These are phyloP conservation scores for Tephrocybe rancida DNA, from an alignment of 768 basidiomycete species.

Conservation along the genomic window DNA sequence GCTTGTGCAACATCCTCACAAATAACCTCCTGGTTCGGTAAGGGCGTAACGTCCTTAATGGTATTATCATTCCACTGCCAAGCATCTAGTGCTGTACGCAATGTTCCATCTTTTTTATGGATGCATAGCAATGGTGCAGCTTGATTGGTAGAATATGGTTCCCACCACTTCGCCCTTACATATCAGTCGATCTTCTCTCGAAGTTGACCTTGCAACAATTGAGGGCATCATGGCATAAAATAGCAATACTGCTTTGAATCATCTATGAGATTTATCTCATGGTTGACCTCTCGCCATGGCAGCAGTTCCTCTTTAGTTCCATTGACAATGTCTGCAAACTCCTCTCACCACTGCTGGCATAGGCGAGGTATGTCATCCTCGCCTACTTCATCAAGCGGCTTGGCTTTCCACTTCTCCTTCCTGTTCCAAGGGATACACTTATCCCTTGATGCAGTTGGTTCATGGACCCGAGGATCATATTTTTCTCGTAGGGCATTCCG, in stretches of 20 bases:
- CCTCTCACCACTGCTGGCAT: constrained; percentile 20
- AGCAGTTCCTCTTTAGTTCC: constrained; percentile 27
- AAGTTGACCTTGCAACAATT: constrained; percentile 29
- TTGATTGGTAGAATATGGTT: constrained; percentile 17
- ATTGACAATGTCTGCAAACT: constrained; percentile 23
- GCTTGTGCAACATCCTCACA: background rate
- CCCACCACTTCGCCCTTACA: constrained; percentile 36
- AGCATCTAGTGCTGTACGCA: background rate
- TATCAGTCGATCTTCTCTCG: constrained; percentile 36
- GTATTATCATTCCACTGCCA: constrained; percentile 1
- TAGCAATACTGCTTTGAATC: constrained; percentile 18
- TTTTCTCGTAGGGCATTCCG: no score
- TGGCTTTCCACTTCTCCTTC: no score
- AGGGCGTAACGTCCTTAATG: background rate
- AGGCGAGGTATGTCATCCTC: constrained; percentile 17
- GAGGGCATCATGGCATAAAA: constrained; percentile 28
- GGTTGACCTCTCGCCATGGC: constrained; percentile 37
- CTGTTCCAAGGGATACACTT: no score
- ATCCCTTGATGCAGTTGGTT: no score
- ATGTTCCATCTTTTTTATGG: constrained; percentile 24
- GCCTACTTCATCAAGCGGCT: no score
- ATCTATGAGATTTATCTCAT: constrained; percentile 39
- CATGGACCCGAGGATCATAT: no score
- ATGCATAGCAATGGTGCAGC: constrained; percentile 34
- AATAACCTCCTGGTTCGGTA: constrained; percentile 1